These are phyloP conservation scores for Oryza meridionalis DNA, from an alignment of 176 grass and related monocot species.

Conservation along the genomic window DNA sequence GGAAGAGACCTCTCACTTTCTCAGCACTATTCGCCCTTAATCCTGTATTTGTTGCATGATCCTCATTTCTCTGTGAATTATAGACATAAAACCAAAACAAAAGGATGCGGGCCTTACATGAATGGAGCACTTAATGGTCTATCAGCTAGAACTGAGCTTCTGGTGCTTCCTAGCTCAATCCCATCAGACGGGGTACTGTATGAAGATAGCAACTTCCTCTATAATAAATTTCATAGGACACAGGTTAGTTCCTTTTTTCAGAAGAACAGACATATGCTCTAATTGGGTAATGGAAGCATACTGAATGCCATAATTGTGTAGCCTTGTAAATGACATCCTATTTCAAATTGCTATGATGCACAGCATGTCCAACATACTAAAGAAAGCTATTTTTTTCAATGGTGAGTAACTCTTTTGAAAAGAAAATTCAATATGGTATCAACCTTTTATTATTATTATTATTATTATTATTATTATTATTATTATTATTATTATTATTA, in stretches of 20 bases:
- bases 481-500: neutral
- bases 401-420: neutral
- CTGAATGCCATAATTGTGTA: slow-evolving; percentile 12
- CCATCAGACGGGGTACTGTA: slow-evolving; percentile 50
- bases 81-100: neutral
- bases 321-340: slow-evolving; percentile 7
- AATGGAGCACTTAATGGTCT: slow-evolving; percentile 50
- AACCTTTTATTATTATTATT: neutral
- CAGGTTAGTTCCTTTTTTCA: slow-evolving; percentile 37
- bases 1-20: neutral
- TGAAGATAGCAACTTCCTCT: slow-evolving; percentile 74
- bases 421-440: slow-evolving; percentile 5
- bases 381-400: neutral
- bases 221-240: slow-evolving; percentile 45
- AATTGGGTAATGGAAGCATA: slow-evolving; percentile 2
- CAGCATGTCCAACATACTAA: neutral
- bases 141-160: slow-evolving; percentile 53
- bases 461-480: neutral
- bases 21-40: slow-evolving; percentile 45
- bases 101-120: slow-evolving; percentile 56
- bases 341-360: slow-evolving; percentile 14
- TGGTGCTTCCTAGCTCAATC: slow-evolving; percentile 46
- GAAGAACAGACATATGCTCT: slow-evolving; percentile 21
- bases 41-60: slow-evolving; percentile 47
- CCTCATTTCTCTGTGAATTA: slow-evolving; percentile 27